Percentiles rank a stretch among this genome's conserved stretches.
These are phyloP conservation scores for Microsporum canis DNA, from an alignment of 2,329 filamentous ascomycete species.

Conservation along the genomic window DNA sequence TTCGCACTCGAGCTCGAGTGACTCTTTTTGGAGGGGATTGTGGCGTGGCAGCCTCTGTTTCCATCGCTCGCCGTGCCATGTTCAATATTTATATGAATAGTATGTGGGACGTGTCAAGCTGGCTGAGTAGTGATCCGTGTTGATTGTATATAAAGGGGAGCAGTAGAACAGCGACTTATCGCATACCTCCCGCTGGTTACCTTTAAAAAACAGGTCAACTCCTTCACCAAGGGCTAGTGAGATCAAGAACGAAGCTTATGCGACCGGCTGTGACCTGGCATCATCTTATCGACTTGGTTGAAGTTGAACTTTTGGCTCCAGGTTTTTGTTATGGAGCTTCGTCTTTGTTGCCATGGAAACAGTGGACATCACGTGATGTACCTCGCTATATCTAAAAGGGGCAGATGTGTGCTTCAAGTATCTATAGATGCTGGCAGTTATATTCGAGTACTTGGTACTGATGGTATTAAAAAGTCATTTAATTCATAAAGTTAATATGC, in stretches of 20 bases:
- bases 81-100: background rate
- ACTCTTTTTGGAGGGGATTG: slow-evolving; percentile 13
- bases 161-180: no score
- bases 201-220: background rate
- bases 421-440: no score
- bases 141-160: no score
- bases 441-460: no score
- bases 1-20: slow-evolving; percentile 14
- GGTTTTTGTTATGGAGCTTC: background rate
- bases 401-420: no score
- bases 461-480: no score
- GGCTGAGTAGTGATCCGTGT: background rate
- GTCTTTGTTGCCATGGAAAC: background rate
- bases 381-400: no score
- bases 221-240: background rate
- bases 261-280: slow-evolving; percentile 2
- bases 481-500: no score
- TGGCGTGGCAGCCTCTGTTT: background rate
- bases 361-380: background rate
- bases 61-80: slow-evolving; percentile 12
- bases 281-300: background rate
- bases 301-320: background rate
- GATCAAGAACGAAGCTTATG: background rate
- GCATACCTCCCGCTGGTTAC: background rate
- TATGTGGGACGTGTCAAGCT: background rate